Evolutionary conservation across 208 protist species (phyloP).

Genomic region (Herpetomonas tarakana): DNA sequence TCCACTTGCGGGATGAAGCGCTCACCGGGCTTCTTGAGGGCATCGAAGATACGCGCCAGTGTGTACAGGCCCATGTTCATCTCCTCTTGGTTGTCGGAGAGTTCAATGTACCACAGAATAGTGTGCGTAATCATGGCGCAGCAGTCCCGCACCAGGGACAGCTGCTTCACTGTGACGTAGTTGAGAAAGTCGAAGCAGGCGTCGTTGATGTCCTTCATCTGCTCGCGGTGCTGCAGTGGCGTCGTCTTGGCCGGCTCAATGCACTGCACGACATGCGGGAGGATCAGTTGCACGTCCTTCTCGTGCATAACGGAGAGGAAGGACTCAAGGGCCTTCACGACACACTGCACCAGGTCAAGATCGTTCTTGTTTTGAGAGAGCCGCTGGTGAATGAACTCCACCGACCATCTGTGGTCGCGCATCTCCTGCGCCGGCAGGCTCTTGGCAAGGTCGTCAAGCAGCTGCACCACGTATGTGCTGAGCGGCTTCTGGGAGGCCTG

Average conservation of each 20-base stretch:
- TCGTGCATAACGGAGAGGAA: slow-evolving; percentile 85
- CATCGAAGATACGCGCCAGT: slow-evolving; percentile 66
- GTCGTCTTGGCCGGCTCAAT: slow-evolving; percentile 74
- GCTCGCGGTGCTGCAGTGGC: slow-evolving; percentile 19
- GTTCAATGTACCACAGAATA: slow-evolving; percentile 87
- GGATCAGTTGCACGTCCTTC: slow-evolving; percentile 79
- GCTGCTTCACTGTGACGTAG: slow-evolving; percentile 76
- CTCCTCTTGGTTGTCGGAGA: slow-evolving; percentile 67
- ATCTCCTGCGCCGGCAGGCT: slow-evolving; percentile 80
- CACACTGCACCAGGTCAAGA: slow-evolving; percentile 67
- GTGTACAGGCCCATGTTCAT: slow-evolving; percentile 80
- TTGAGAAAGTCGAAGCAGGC: slow-evolving; percentile 88
- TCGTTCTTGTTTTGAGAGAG: slow-evolving; percentile 86
- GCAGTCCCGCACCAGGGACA: slow-evolving; percentile 72
- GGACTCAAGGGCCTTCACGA: slow-evolving; percentile 85
- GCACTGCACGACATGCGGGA: slow-evolving; percentile 87
- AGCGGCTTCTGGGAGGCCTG: slow-evolving; percentile 84
- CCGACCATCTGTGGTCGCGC: slow-evolving; percentile 83
- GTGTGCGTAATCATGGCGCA: slow-evolving; percentile 86
- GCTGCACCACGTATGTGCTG: slow-evolving; percentile 79
- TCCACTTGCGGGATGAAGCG: slow-evolving; percentile 80
- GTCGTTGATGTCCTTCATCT: slow-evolving; percentile 80
- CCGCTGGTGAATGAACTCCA: slow-evolving; percentile 90
- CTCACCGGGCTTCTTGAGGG: slow-evolving; percentile 61
- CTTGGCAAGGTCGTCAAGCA: slow-evolving; percentile 77